Conservation (phyloP, 2,329 filamentous ascomycete species). For the Xylariaceae sp. region DNA sequence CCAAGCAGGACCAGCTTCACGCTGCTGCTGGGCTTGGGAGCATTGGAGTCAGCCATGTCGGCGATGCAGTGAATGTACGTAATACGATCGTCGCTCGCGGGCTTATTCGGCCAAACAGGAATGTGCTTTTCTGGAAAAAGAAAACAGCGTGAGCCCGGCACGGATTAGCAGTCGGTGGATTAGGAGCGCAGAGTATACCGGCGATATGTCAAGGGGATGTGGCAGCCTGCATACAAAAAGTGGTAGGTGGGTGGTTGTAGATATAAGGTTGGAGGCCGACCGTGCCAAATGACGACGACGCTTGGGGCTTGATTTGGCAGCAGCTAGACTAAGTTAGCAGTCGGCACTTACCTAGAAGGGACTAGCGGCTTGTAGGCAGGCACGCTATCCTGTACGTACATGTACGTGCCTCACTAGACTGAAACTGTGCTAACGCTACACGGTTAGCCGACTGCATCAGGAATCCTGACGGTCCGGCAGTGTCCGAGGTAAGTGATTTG, state of each 20-base stretch:
- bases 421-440: not conserved
- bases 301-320: conserved; percentile 3
- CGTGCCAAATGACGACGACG: conserved; percentile 20
- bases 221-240: conserved; percentile 7
- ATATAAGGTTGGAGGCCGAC: conserved; percentile 4
- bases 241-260: not conserved
- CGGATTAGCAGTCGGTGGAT: conserved; percentile 1
- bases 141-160: not conserved
- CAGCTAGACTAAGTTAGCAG: conserved; percentile 1
- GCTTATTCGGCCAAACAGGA: conserved; percentile 1
- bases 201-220: conserved; percentile 6
- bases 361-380: not conserved
- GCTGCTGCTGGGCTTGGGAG: conserved; percentile 96
- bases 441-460: conserved; percentile 6
- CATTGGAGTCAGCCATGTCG: conserved; percentile 66
- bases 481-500: conserved; percentile 11
- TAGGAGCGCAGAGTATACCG: conserved; percentile 2
- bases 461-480: conserved; percentile 26
- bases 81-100: not conserved
- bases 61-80: conserved; percentile 4
- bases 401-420: not conserved
- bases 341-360: not conserved
- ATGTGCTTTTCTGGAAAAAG: not conserved
- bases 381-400: not conserved
- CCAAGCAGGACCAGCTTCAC: conserved; percentile 98